Evolutionary conservation across 2,329 filamentous ascomycete species (phyloP).

Genomic region (Simplicillium sp.): DNA sequence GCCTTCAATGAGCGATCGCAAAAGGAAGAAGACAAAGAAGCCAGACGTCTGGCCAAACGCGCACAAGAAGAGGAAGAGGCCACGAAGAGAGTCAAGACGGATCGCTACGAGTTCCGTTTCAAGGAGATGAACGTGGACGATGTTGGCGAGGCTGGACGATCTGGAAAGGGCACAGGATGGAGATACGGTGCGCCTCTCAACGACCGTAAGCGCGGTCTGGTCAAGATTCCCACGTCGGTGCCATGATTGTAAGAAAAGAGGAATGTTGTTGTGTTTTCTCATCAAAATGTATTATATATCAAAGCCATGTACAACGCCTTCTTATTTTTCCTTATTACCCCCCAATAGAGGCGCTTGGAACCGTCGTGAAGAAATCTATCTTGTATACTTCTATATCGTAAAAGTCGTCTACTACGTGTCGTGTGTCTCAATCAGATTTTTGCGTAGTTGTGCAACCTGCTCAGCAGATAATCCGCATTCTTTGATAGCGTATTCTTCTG

Average conservation of each 20-base stretch:
- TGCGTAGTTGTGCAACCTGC: conserved; percentile 42
- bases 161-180: conserved; percentile 44
- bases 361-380: background rate
- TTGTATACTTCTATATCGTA: conserved; percentile 8
- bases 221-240: conserved; percentile 60
- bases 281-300: conserved; percentile 10
- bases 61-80: conserved; percentile 26
- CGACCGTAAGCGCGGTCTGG: conserved; percentile 52
- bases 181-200: conserved; percentile 54
- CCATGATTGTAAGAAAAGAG: conserved; percentile 24
- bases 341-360: background rate
- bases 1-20: conserved; percentile 33
- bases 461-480: conserved; percentile 47
- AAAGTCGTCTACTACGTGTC: background rate
- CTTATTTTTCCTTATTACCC: background rate
- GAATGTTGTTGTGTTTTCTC: conserved; percentile 5
- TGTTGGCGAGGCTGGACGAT: conserved; percentile 44
- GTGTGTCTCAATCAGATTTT: conserved; percentile 31
- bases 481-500: conserved; percentile 52
- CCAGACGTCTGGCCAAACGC: conserved; percentile 19
- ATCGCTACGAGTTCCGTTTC: conserved; percentile 56
- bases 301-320: conserved; percentile 8
- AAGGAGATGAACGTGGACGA: conserved; percentile 47
- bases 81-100: conserved; percentile 35
- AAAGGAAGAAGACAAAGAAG: conserved; percentile 29